A percentile compares a stretch with the other conserved stretches of the same genome.
phyloP scores from a whole-genome alignment of 2,329 filamentous ascomycete species.

The Scedosporium boydii region DNA sequence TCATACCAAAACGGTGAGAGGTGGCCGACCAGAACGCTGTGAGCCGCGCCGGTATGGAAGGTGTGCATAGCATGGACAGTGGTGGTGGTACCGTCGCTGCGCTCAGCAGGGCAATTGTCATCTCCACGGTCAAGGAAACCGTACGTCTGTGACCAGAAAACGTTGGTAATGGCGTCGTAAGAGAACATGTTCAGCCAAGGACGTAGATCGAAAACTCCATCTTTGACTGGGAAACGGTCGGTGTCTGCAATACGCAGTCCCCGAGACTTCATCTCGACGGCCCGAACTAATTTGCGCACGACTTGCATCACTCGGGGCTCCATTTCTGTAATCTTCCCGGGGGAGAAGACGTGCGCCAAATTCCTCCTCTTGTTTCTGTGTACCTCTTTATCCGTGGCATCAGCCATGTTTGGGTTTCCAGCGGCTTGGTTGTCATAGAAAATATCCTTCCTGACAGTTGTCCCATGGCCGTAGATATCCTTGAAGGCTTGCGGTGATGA shows the following conservation, averaged over 20 bases:
- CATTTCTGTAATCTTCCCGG: conserved; percentile 4
- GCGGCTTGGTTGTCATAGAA: conserved; percentile 9
- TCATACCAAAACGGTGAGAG: not conserved
- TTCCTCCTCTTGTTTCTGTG: conserved; percentile 3
- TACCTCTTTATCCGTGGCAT: conserved; percentile 3
- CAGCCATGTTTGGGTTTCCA: conserved; percentile 1
- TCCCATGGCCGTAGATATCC: conserved; percentile 22
- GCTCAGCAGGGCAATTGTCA: not conserved
- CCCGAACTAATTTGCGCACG: not conserved
- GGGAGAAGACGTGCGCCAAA: conserved; percentile 6
- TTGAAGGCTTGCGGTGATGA: conserved; percentile 19
- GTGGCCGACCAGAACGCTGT: not conserved
- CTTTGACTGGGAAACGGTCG: not conserved
- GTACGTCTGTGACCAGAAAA: conserved; percentile 6
- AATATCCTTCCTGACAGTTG: conserved; percentile 10
- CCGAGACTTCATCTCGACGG: conserved; percentile 1
- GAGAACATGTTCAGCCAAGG: conserved; percentile 9
- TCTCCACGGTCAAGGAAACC: conserved; percentile 5
- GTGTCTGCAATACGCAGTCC: not conserved
- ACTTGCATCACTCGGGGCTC: conserved; percentile 5
- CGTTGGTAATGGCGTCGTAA: conserved; percentile 8
- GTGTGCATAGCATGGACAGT: conserved; percentile 6
- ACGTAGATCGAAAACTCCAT: conserved; percentile 4
- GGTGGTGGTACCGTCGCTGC: not conserved
- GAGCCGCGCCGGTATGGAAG: not conserved